phyloP scores from a whole-genome alignment of 2,329 filamentous ascomycete genomes.

The Sordariomycetes sp. region DNA sequence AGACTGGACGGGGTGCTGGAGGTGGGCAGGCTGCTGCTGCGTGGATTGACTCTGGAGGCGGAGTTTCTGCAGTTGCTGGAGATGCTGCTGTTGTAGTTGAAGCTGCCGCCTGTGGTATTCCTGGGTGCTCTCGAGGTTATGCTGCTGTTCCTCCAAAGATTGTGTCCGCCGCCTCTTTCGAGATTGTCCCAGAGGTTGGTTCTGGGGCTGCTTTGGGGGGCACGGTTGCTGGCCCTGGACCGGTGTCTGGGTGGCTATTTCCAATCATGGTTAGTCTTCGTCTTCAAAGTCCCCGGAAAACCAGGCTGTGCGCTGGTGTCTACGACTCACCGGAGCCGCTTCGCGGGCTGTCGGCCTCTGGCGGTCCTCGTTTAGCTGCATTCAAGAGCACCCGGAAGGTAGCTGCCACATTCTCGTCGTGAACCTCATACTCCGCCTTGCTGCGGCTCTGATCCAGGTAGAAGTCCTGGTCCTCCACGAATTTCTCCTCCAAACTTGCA shows the following conservation, averaged over 20 bases:
- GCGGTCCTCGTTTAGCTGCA: neutral
- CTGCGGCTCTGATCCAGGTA: neutral
- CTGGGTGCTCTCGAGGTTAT: too few species aligned
- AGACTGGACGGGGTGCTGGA: too few species aligned
- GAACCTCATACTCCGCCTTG: neutral
- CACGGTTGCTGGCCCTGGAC: neutral
- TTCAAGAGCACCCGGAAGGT: neutral
- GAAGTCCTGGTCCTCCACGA: neutral
- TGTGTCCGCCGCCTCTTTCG: neutral
- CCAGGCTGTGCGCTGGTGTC: neutral
- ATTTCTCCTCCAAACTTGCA: neutral
- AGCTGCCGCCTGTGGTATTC: too few species aligned
- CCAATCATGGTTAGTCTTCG: neutral
- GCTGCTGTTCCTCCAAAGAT: neutral
- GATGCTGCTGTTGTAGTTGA: too few species aligned
- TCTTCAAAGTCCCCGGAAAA: neutral
- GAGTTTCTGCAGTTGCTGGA: too few species aligned
- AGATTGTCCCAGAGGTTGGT: neutral
- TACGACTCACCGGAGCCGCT: neutral
- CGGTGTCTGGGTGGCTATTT: neutral
- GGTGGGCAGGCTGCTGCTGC: neutral
- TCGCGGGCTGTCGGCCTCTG: neutral
- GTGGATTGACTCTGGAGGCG: neutral
- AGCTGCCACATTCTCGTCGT: neutral
- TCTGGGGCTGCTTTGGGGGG: neutral